Evolutionary conservation across 2,329 filamentous ascomycete species (phyloP).

Genomic region (Xylariaceae sp.): DNA sequence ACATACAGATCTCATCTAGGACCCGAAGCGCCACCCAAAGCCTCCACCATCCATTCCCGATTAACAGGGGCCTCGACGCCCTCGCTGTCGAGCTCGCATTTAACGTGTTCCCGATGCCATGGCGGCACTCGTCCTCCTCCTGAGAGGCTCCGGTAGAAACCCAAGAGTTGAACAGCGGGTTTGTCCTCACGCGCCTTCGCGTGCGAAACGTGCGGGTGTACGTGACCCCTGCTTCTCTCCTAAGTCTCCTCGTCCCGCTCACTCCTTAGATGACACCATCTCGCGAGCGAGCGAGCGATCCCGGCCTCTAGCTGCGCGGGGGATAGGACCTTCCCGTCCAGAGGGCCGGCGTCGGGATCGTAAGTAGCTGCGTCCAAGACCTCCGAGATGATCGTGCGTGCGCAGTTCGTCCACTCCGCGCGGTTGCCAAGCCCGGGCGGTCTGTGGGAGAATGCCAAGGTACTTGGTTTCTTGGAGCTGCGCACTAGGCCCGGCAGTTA

Average conservation of each 20-base stretch:
- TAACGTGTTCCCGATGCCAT: conserved; percentile 15
- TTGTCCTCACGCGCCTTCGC: conserved; percentile 14
- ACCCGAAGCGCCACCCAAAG: conserved; percentile 23
- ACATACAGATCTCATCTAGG: background rate
- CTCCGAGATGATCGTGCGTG: conserved; percentile 28
- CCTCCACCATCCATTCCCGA: conserved; percentile 22
- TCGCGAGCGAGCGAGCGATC: conserved; percentile 6
- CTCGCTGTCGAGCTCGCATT: conserved; percentile 19
- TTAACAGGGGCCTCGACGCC: conserved; percentile 22
- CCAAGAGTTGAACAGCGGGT: conserved; percentile 20
- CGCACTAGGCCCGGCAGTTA: conserved; percentile 34
- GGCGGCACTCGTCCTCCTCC: conserved; percentile 18
- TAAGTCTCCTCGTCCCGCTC: conserved; percentile 20
- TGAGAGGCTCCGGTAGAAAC: conserved; percentile 20
- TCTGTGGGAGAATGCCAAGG: conserved; percentile 25
- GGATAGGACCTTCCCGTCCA: conserved; percentile 8
- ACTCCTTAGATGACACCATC: conserved; percentile 6
- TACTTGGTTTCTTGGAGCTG: conserved; percentile 26
- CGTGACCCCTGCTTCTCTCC: conserved; percentile 11
- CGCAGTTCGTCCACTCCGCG: conserved; percentile 35
- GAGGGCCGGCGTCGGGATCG: conserved; percentile 16
- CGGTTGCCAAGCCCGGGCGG: conserved; percentile 21
- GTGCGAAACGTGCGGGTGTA: background rate
- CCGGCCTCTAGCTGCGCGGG: conserved; percentile 17
- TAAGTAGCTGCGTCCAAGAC: conserved; percentile 24